A percentile compares a stretch with the other conserved stretches of the same genome.
Conservation (phyloP, 805 yeast species). For the Hanseniaspora valbyensis region DNA sequence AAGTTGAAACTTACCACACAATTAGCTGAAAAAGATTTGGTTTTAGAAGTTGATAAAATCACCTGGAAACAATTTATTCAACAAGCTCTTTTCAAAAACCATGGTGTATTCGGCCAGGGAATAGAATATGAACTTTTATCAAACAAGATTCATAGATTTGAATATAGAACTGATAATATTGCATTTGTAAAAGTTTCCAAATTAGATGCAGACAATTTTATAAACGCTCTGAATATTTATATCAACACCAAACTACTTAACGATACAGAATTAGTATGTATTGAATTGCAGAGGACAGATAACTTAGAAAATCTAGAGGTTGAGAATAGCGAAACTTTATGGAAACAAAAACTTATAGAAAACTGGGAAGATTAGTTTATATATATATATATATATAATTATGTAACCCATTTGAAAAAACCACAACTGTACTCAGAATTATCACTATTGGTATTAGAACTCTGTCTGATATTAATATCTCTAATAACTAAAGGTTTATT, state of each 20-base stretch:
- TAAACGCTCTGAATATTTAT: conserved; percentile 28
- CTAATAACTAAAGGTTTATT: conserved; percentile 23
- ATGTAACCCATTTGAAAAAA: conserved; percentile 41
- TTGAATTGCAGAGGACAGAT: conserved; percentile 21
- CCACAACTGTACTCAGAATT: conserved; percentile 36
- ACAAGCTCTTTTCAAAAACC: conserved; percentile 29
- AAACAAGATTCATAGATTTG: conserved; percentile 17
- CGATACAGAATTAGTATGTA: conserved; percentile 23
- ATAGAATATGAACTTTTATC: conserved; percentile 29
- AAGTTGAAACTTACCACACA: conserved; percentile 20
- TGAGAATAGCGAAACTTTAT: conserved; percentile 23
- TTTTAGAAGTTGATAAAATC: conserved; percentile 26
- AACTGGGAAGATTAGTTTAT: too few species aligned
- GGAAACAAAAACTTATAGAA: conserved; percentile 20
- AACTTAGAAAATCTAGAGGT: conserved; percentile 23
- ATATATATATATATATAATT: conserved; percentile 7
- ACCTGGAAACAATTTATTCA: conserved; percentile 34
- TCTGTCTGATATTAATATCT: conserved; percentile 19
- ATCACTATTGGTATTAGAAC: conserved; percentile 18
- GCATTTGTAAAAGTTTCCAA: conserved; percentile 26
- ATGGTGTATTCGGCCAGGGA: conserved; percentile 35
- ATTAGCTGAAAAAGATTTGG: conserved; percentile 20
- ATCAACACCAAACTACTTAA: conserved; percentile 26
- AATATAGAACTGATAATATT: conserved; percentile 1
- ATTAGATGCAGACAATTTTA: conserved; percentile 25